A percentile compares a stretch with the other conserved stretches of the same genome.
Evolutionary conservation across 179 eudicot genomes (phyloP).

Genomic region (Kewa caespitosa): DNA sequence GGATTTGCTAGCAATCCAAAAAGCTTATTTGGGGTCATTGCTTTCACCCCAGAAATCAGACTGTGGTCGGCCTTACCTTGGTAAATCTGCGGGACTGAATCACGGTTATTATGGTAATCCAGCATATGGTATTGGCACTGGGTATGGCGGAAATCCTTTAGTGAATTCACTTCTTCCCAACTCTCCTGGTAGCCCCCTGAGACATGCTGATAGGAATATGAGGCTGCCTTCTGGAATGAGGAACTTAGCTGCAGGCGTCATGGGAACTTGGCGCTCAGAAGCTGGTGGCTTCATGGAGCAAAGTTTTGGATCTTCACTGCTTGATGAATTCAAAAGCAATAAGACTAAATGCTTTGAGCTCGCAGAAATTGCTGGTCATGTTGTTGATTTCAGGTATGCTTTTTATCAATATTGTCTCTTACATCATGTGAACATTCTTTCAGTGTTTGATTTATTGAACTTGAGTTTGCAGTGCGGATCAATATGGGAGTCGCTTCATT

Average conservation of each 20-base stretch:
- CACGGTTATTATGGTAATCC: constrained; percentile 67
- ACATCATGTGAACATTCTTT: neutral
- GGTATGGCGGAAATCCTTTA: constrained; percentile 72
- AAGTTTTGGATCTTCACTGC: constrained; percentile 67
- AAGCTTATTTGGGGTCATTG: constrained; percentile 60
- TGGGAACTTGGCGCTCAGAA: constrained; percentile 77
- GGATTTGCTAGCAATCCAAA: constrained; percentile 65
- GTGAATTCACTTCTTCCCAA: constrained; percentile 52
- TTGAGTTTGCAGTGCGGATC: constrained; percentile 69
- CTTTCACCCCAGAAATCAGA: constrained; percentile 70
- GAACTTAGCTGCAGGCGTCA: constrained; percentile 57
- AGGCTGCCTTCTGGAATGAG: constrained; percentile 76
- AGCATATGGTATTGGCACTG: constrained; percentile 55
- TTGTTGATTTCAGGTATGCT: constrained; percentile 77
- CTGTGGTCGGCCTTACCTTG: constrained; percentile 45
- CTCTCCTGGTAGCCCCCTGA: constrained; percentile 66
- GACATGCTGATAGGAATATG: constrained; percentile 62
- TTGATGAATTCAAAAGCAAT: constrained; percentile 89
- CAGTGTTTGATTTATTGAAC: constrained; percentile 9
- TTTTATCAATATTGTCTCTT: neutral
- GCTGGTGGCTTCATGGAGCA: constrained; percentile 57
- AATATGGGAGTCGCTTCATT: constrained; percentile 88
- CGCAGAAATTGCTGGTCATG: constrained; percentile 74
- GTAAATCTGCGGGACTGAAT: constrained; percentile 55
- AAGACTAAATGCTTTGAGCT: constrained; percentile 82